phyloP scores from a whole-genome alignment of 768 basidiomycete species.

The Flagelloscypha sp. region DNA sequence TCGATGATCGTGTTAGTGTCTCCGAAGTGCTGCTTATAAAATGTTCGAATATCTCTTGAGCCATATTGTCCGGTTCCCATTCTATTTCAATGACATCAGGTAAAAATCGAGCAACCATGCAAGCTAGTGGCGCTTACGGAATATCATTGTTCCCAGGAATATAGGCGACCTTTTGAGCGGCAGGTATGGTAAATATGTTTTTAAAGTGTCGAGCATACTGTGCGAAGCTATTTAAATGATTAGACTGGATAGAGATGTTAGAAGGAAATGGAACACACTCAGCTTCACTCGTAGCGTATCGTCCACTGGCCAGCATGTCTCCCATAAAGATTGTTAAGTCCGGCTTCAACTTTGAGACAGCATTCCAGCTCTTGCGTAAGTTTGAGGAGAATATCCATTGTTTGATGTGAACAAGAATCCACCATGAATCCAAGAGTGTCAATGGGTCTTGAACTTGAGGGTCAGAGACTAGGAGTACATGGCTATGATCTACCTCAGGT shows the following conservation, averaged over 20 bases:
- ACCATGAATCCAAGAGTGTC: conserved; percentile 32
- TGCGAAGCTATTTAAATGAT: conserved; percentile 41
- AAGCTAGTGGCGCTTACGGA: conserved; percentile 31
- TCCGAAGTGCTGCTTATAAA: conserved; percentile 60
- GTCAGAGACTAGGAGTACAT: conserved; percentile 64
- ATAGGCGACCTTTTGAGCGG: conserved; percentile 38
- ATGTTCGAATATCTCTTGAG: conserved; percentile 45
- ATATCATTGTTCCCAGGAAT: conserved; percentile 82
- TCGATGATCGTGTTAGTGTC: conserved; percentile 53
- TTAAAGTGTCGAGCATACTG: conserved; percentile 54
- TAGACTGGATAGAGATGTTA: background rate
- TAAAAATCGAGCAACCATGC: background rate
- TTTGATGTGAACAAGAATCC: conserved; percentile 27
- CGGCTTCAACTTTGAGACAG: conserved; percentile 46
- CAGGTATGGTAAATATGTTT: conserved; percentile 42
- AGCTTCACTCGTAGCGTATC: conserved; percentile 37
- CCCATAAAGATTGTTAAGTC: conserved; percentile 69
- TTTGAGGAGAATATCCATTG: conserved; percentile 47
- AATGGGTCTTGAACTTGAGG: conserved; percentile 48
- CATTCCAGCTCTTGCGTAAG: conserved; percentile 65
- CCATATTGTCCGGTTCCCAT: conserved; percentile 46
- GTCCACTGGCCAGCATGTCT: conserved; percentile 65
- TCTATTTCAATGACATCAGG: conserved; percentile 25
- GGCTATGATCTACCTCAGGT: conserved; percentile 28
- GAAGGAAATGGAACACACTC: conserved; percentile 28